A percentile compares a stretch with the other conserved stretches of the same genome.
Evolutionary conservation across 495 filamentous ascomycete genomes (phyloP).

Genomic region (Lasiosphaeria hispida): DNA sequence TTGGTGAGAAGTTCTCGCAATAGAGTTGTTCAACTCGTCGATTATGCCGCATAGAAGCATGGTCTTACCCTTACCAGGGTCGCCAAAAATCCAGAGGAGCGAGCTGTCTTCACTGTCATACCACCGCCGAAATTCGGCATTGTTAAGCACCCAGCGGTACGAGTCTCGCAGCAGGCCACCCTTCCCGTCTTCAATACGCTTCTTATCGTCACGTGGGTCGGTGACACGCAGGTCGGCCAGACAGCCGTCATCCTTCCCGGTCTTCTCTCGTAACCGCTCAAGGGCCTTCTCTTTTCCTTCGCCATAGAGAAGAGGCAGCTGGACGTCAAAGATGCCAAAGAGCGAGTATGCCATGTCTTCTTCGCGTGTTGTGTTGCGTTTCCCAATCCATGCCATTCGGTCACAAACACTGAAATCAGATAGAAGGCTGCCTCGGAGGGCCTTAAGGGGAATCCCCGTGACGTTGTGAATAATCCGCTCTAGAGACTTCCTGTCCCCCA

Average conservation of each 20-base stretch:
- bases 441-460: background rate
- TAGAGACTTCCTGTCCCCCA: background rate
- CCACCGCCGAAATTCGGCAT: slow-evolving; percentile 36
- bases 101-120: slow-evolving; percentile 21
- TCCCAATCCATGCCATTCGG: no score
- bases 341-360: background rate
- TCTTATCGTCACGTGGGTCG: slow-evolving; percentile 9
- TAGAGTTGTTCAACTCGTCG: slow-evolving; percentile 27
- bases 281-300: background rate
- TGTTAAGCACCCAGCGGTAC: slow-evolving; percentile 43
- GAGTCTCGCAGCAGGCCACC: slow-evolving; percentile 38
- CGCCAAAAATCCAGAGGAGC: slow-evolving; percentile 48
- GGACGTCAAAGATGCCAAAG: background rate
- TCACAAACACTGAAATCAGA: background rate
- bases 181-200: slow-evolving; percentile 34
- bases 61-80: slow-evolving; percentile 46
- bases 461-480: background rate
- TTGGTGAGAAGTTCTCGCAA: no score
- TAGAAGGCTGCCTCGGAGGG: background rate
- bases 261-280: background rate
- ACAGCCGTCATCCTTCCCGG: background rate
- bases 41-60: slow-evolving; percentile 41
- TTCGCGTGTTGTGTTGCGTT: background rate
- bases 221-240: background rate
- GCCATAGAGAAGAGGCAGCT: background rate